Base-by-base conservation (phyloP, 495 filamentous ascomycete species). In the Cercophora scortea region DNA sequence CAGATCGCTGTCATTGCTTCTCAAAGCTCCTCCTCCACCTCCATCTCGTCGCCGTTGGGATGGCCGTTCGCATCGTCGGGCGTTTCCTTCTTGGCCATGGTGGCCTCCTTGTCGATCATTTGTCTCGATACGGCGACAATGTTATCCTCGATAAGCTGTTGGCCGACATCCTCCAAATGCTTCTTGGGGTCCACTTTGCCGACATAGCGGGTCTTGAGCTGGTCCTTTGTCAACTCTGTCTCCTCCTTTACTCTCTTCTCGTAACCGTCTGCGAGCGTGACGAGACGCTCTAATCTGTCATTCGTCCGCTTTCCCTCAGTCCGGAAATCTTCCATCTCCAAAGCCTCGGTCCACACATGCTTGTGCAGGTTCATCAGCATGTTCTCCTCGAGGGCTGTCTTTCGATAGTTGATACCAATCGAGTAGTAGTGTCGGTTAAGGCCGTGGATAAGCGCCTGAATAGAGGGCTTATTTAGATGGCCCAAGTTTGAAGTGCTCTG, bases 291-390 rank as follows among this genome's bases (percentile, higher is more conserved):
- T 72, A 98, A 81, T 47, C 85, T 79, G 32, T 93, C 90, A 58
- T 86, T 85, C 59, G 96, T 98, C 61, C 86, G 77, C 53, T 80
- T 72, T 19, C 84, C 89, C 67, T 96, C 92, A 53, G 83, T 75
- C 45, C 83, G 79, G 80, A 97, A 98, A 68, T 97, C 90, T 47
- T 91, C 88, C 94, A 98, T 97, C 67, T 94, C 83, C 60, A 98
- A 71, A 9, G 90, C 93, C 68, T 98, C 93, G 5, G 93, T 98
- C 93, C 93, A 98, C 42, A 96, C 91, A 52, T 95, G 91, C 78
- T 98, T 98, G 76, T 98, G 93, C 53, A 98, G 73, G 62, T 97
- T 98, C 93, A 98, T 98, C 62, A 98, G 69, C 93, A 98, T 97
- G 69, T 95, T 96, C 76, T 98, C 94, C 72, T 98, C 93, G 45